Conservation (phyloP, 768 basidiomycete genomes). For the Russula ochroleuca region DNA sequence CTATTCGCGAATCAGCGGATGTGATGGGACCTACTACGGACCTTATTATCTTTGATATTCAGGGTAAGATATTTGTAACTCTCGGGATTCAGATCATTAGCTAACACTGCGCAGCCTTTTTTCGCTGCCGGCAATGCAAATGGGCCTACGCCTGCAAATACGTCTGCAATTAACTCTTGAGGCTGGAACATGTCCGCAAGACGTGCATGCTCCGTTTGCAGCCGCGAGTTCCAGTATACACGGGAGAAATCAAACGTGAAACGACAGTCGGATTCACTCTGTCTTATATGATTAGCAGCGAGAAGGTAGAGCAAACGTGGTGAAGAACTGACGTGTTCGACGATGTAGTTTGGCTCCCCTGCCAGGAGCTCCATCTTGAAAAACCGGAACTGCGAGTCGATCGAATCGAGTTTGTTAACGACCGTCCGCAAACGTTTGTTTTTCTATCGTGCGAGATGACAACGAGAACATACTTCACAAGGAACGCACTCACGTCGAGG, state of each 20-base stretch:
- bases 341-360: slow-evolving; percentile 80
- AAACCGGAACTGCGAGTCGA: slow-evolving; percentile 82
- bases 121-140: slow-evolving; percentile 92
- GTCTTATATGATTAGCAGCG: slow-evolving; percentile 9
- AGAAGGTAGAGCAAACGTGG: not conserved
- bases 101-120: slow-evolving; percentile 84
- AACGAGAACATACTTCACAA: slow-evolving; percentile 1
- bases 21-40: slow-evolving; percentile 37
- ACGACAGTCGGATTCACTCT: slow-evolving; percentile 81
- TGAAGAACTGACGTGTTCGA: slow-evolving; percentile 67
- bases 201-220: slow-evolving; percentile 87
- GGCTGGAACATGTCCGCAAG: slow-evolving; percentile 70
- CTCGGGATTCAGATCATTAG: slow-evolving; percentile 92
- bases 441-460: slow-evolving; percentile 54
- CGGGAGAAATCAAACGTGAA: slow-evolving; percentile 93
- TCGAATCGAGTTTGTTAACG: slow-evolving; percentile 89
- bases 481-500: slow-evolving; percentile 62
- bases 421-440: slow-evolving; percentile 78
- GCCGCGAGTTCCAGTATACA: slow-evolving; percentile 98
- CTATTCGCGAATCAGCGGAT: slow-evolving; percentile 5
- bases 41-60: slow-evolving; percentile 77
- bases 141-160: slow-evolving; percentile 96
- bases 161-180: slow-evolving; percentile 82
- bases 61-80: slow-evolving; percentile 69
- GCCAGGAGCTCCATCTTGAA: slow-evolving; percentile 97